Conservation (phyloP, 2,329 filamentous ascomycete species). For the Cladophialophora carrionii region DNA sequence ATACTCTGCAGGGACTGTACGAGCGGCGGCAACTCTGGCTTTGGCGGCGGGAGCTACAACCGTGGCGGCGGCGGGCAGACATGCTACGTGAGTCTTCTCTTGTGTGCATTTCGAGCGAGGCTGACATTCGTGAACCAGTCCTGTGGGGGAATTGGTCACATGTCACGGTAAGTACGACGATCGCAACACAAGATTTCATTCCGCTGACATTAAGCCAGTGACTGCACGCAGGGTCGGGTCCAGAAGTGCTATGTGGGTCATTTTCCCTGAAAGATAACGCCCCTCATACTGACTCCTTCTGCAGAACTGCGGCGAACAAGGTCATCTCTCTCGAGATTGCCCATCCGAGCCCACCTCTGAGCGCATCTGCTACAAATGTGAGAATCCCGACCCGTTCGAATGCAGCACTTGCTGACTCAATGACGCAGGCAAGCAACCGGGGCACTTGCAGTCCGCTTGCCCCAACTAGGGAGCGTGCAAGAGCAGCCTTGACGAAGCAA, state of each 20-base stretch:
- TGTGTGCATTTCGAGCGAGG: background rate
- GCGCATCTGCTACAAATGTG: conserved; percentile 98
- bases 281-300: conserved; percentile 16
- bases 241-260: conserved; percentile 92
- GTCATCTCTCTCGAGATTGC: conserved; percentile 94
- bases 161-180: conserved; percentile 51
- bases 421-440: conserved; percentile 59
- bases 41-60: conserved; percentile 50
- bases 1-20: conserved; percentile 46
- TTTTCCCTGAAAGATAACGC: background rate
- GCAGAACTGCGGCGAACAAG: conserved; percentile 73
- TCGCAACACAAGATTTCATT: background rate
- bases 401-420: background rate
- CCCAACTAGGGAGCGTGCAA: conserved; percentile 60
- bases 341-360: conserved; percentile 86
- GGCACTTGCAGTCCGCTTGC: conserved; percentile 93
- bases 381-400: conserved; percentile 3
- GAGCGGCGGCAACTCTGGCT: conserved; percentile 53
- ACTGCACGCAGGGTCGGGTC: conserved; percentile 82
- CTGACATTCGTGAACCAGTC: conserved; percentile 44
- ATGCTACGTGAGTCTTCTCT: conserved; percentile 69
- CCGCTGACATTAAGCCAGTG: conserved; percentile 63
- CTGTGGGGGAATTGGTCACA: conserved; percentile 94
- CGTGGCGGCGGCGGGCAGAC: conserved; percentile 68
- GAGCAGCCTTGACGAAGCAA: conserved; percentile 11